Conservation (phyloP, 495 filamentous ascomycete species). For the Usnea hakonensis region DNA sequence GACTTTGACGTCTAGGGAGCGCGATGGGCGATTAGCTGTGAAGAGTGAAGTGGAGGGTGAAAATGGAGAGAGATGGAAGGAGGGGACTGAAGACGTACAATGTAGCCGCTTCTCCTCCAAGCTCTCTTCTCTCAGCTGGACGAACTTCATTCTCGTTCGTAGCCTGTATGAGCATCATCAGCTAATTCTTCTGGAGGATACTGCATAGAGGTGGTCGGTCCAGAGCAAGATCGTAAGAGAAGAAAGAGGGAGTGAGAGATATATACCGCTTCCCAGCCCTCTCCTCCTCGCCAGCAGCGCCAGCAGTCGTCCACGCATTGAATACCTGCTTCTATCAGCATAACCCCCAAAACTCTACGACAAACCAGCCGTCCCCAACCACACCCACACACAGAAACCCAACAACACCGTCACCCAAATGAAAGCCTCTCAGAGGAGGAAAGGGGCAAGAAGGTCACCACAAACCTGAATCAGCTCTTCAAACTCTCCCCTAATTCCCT, state of each 20-base stretch:
- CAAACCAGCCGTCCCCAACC: conserved; percentile 12
- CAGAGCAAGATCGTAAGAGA: neutral
- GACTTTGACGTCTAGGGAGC: conserved; percentile 53
- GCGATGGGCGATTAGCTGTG: neutral
- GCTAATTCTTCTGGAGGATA: neutral
- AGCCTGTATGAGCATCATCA: conserved; percentile 41
- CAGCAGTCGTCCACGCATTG: conserved; percentile 58
- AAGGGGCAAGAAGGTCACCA: too few relatives aligned
- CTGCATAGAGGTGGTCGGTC: neutral
- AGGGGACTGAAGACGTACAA: conserved; percentile 41
- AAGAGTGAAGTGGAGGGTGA: neutral
- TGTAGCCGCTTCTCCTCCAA: conserved; percentile 67
- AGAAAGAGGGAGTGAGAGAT: neutral
- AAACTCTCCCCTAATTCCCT: conserved; percentile 54
- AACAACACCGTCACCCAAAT: neutral
- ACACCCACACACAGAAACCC: neutral
- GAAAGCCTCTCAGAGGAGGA: neutral
- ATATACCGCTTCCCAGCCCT: conserved; percentile 59
- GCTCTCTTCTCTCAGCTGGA: conserved; percentile 58
- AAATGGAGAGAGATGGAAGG: neutral
- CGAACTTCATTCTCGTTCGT: conserved; percentile 66
- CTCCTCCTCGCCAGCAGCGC: conserved; percentile 58
- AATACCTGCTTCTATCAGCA: conserved; percentile 48
- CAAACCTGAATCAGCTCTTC: conserved; percentile 53
- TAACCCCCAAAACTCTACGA: neutral